Base-by-base conservation (phyloP, 2,329 filamentous ascomycete genomes). In the Leptographium radiaticola region DNA sequence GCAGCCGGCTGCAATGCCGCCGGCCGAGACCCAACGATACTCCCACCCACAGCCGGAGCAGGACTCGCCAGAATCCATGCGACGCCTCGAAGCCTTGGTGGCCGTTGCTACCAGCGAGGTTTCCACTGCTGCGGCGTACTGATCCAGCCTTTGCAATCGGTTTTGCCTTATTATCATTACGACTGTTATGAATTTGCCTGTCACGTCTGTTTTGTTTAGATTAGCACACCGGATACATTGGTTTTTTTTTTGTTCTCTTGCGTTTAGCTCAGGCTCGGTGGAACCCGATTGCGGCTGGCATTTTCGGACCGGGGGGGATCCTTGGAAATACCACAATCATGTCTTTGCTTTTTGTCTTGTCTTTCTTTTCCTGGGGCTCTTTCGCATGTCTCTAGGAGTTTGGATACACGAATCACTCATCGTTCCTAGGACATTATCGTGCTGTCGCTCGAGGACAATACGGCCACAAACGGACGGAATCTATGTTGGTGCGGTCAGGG, bases 31-130 rank as follows among this genome's bases (percentile, higher is more conserved):
- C 46, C 48, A 53, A 43, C 56, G 52, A 10, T 46, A 53, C 18
- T 43, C 25, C 8, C 43, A 42, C n/a, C n/a, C 25, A 13, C 42
- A 53, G 30, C 49, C 38, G n/a, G 45, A 53, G 2, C 39, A 47
- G 12, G 42, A 42, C 34, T 36, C 31, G 8, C 15, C 52, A 1
- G 48, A 54, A 36, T 38, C 53, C 12, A 25, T 58, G 33, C 39
- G 55, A 7, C 56, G 59, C 4, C 57, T 61, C 5, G 57, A 60
- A 11, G 59, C 59, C 1, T 49, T 61, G 15, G 59, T 61, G 8
- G 59, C 59, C 8, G 59, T 57, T 8, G 59, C 59, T 10, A 59
- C 59, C 0, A 58, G 57, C 25, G 56, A 60, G 18, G 55, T 47
- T 2, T 45, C 55, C n/a, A 46, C 54, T 0, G 52, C 56, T 16